phyloP scores from a whole-genome alignment of 129 eudicot species.

The Sambucus nigra region DNA sequence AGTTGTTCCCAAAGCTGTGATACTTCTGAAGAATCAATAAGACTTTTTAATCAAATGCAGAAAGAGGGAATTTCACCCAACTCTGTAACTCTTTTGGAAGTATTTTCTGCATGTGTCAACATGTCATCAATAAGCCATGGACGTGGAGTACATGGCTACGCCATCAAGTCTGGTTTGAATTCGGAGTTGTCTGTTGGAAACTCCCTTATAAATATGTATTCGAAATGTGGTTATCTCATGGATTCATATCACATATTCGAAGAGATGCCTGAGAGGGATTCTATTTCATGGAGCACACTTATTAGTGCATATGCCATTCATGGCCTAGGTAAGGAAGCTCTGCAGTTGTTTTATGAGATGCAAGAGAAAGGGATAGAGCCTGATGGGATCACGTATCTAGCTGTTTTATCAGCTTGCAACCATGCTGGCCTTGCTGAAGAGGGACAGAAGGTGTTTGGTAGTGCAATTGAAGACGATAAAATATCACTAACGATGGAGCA shows the following conservation, averaged over 20 bases:
- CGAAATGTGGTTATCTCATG: slow-evolving; percentile 53
- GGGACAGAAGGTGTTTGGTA: slow-evolving; percentile 31
- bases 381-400: slow-evolving; percentile 41
- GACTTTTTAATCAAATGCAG: slow-evolving; percentile 42
- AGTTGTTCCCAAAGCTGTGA: slow-evolving; percentile 30
- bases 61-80: slow-evolving; percentile 41
- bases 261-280: slow-evolving; percentile 35
- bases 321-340: slow-evolving; percentile 48
- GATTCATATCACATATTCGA: slow-evolving; percentile 36
- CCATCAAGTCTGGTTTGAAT: slow-evolving; percentile 30
- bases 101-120: slow-evolving; percentile 44
- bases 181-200: slow-evolving; percentile 33
- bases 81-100: slow-evolving; percentile 36
- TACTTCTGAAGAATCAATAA: slow-evolving; percentile 34
- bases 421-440: slow-evolving; percentile 58
- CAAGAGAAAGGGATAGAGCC: slow-evolving; percentile 28
- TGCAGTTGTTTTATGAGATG: slow-evolving; percentile 38
- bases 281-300: slow-evolving; percentile 48
- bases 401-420: slow-evolving; percentile 52
- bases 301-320: slow-evolving; percentile 48
- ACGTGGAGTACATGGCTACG: slow-evolving; percentile 35
- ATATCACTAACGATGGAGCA: slow-evolving; percentile 26
- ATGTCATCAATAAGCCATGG: slow-evolving; percentile 35
- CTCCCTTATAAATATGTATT: slow-evolving; percentile 45
- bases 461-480: slow-evolving; percentile 15